Evolutionary conservation across 2,329 filamentous ascomycete species (phyloP), one percentile per base, ranked within the genome.

Genomic region (Exutisphaerella laricina): DNA sequence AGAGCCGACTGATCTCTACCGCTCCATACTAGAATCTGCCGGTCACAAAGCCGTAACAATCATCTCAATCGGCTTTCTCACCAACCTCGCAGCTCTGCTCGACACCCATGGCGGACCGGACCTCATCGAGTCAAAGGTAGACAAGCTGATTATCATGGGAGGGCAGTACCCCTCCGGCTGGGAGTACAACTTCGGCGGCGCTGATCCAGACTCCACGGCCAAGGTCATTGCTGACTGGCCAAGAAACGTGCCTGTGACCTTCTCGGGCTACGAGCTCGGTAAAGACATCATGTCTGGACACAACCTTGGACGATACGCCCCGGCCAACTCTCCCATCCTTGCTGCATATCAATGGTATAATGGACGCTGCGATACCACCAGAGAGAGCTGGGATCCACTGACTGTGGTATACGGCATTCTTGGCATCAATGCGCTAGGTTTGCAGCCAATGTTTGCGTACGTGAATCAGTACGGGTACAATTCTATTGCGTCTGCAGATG

Each of bases 131-230:
- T 41, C 48, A 7, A 76, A 76, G 49, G 71, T 77, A 2, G 54
- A 56, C 1, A 67, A 77, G 53, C 61, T 77, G 1, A 69, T 76
- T 2, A 53, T 77, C 4, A 76, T 76, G 73, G 74, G 74, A 17
- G 74, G 74, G 9, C 56, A 44, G 5, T 77, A 74, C 42, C 71
- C 72, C 0, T 64, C 62, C 0, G 72, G 72, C 6, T 57, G 61
- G 41, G 68, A 72, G 41, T 77, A 62, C 56, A 77, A 78, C 54
- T 76, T 77, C 48, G 70, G 57, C 21, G 68, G 68, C 17, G 54
- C 58, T 31, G 64, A 71, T 43, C 58, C 69, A 0, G 43, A 45
- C 0, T 53, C 55, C 3, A 63, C 72, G 0, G 63, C 64, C 2
- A 66, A 70, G 33, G 72, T 76, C 3, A 50, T 77, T 8, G 67